phyloP scores from a whole-genome alignment of 2,329 filamentous ascomycete species.

The Periconia sp. region DNA sequence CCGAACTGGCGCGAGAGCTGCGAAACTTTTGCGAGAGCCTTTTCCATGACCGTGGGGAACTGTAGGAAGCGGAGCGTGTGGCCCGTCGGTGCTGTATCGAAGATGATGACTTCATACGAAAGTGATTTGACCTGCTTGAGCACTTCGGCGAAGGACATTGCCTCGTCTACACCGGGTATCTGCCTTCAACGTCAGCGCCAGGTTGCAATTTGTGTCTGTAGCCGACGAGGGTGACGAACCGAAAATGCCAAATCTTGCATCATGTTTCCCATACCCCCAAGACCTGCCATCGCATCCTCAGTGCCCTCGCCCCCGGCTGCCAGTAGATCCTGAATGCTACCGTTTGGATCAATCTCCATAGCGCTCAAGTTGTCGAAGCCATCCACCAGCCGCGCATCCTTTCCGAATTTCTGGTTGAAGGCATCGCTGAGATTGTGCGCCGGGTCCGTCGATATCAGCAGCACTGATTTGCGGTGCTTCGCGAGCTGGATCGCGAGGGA shows the following conservation, averaged over 20 bases:
- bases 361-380: slow-evolving; percentile 93
- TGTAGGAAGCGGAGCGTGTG: slow-evolving; percentile 98
- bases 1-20: slow-evolving; percentile 94
- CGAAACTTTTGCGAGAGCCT: slow-evolving; percentile 95
- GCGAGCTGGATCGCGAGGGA: slow-evolving; percentile 97
- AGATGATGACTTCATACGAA: slow-evolving; percentile 98
- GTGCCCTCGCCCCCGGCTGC: slow-evolving; percentile 76
- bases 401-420: slow-evolving; percentile 98
- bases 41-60: slow-evolving; percentile 97
- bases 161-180: slow-evolving; percentile 98
- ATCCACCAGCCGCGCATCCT: slow-evolving; percentile 90
- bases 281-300: slow-evolving; percentile 72
- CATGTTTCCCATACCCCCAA: slow-evolving; percentile 82
- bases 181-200: slow-evolving; percentile 43
- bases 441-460: slow-evolving; percentile 97
- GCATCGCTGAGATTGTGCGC: slow-evolving; percentile 98
- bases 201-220: background rate
- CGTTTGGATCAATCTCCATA: slow-evolving; percentile 99
- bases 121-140: slow-evolving; percentile 99
- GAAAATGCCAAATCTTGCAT: slow-evolving; percentile 98
- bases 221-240: slow-evolving; percentile 58
- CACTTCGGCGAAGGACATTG: slow-evolving; percentile 99
- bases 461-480: slow-evolving; percentile 89
- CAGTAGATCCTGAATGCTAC: slow-evolving; percentile 93
- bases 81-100: slow-evolving; percentile 96